Evolutionary conservation across 805 yeast genomes (phyloP), one percentile per base, ranked within the genome.

Genomic region (Metschnikowia vanudenii): DNA sequence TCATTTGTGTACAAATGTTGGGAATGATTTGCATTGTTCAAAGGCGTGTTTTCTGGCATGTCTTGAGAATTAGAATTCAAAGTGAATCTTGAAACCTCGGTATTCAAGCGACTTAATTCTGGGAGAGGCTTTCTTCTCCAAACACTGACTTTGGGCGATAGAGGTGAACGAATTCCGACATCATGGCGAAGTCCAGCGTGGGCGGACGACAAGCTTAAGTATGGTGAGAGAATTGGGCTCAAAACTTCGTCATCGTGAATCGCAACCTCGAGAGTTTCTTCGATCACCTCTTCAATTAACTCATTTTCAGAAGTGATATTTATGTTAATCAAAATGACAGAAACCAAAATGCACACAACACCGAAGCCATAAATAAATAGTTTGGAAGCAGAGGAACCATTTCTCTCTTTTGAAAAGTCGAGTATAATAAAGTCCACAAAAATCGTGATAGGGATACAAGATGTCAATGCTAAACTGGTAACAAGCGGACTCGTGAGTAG

Each of bases 401-500:
- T 46, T 18, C 48, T 43, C 41, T 48, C 56, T 8, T 60, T 68
- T 0, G 58, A 47, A 11, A 62, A n/a, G 17, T 50, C 54, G 34
- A 68, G 52, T 8, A 68, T 56, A 13, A 73, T 51, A 50, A 70
- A 76, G 53, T 79, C 84, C 40, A 76, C 65, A 43, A 75, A 66
- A 54, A 79, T 75, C 24, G 78, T 74, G 19, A 79, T 64, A 3
- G 84, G 84, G 30, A 79, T 76, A 0, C 77, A 73, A 0, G 79
- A 68, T 1, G 82, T 76, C 30, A 79, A 59, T 3, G 81, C 76
- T 32, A 79, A 62, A 3, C 81, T 68, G 2, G 80, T 73, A 13
- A 78, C 70, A 46, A 79, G 65, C 0, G 84, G 84, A 39, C 81
- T 76, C 1, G 82, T 79, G 33, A 78, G 63, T 17, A 79, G 57